Percentiles rank a stretch among this genome's conserved stretches.
These are phyloP conservation scores for Hypholoma sublateritium DNA, from an alignment of 768 basidiomycete species.

Conservation along the genomic window DNA sequence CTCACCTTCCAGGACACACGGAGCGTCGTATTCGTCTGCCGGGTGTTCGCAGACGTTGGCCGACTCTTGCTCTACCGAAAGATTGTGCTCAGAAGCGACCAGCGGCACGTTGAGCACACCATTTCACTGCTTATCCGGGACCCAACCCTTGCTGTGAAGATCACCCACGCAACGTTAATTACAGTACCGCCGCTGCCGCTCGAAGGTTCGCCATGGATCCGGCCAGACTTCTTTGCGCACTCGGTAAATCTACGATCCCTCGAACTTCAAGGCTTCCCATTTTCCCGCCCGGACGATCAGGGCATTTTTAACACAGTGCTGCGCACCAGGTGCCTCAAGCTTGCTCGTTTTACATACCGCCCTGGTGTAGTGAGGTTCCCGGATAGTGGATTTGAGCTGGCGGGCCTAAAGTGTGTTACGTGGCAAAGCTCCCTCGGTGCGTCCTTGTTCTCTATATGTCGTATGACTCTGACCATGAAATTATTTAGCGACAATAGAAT, in stretches of 20 bases:
- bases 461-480: not conserved
- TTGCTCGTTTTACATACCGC: conserved; percentile 6
- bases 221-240: conserved; percentile 3
- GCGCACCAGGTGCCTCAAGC: conserved; percentile 1
- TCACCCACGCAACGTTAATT: conserved; percentile 3
- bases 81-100: conserved; percentile 12
- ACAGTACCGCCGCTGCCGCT: conserved; percentile 4
- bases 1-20: conserved; percentile 7
- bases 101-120: conserved; percentile 5
- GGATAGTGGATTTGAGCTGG: conserved; percentile 3
- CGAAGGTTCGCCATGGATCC: conserved; percentile 5
- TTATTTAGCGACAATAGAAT: conserved; percentile 10
- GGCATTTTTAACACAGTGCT: conserved; percentile 3
- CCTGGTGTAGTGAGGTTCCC: conserved; percentile 4
- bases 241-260: conserved; percentile 11
- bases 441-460: not conserved
- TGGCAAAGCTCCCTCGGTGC: conserved; percentile 15
- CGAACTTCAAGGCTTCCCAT: conserved; percentile 15
- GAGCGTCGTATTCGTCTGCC: conserved; percentile 10
- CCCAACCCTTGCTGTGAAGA: conserved; percentile 6
- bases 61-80: conserved; percentile 11
- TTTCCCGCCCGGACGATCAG: not conserved
- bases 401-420: conserved; percentile 5
- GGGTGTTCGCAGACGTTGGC: conserved; percentile 5
- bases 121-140: conserved; percentile 4